Base-by-base conservation (phyloP, 225 moss, liverwort and hornwort genomes). In the Antitrichia curtipendula region DNA sequence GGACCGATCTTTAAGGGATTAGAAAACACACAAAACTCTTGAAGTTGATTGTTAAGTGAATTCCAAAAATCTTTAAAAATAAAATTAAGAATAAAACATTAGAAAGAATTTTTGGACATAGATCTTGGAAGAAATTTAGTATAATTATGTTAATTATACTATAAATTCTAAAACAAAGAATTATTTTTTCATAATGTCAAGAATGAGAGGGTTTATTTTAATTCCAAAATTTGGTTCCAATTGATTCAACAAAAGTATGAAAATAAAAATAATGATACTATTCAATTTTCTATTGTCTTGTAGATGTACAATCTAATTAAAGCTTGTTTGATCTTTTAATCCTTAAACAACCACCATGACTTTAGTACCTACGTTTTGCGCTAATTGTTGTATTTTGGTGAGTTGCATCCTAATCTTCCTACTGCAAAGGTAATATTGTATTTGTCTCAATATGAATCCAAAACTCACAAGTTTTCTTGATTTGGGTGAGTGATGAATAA, bases 291-390 rank as follows among this genome's bases (percentile, higher is more conserved):
- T n/a, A n/a, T n/a, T n/a, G n/a, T n/a, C n/a, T n/a, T n/a, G n/a
- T n/a, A n/a, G n/a, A n/a, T n/a, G n/a, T n/a, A n/a, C n/a, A n/a
- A n/a, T n/a, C n/a, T n/a, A n/a, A n/a, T n/a, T n/a, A n/a, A n/a
- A n/a, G n/a, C n/a, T n/a, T n/a, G n/a, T n/a, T n/a, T n/a, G n/a
- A n/a, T n/a, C n/a, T n/a, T n/a, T n/a, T n/a, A n/a, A n/a, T n/a
- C n/a, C n/a, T n/a, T n/a, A n/a, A n/a, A n/a, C n/a, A 47, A 40
- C 40, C 4, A 8, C 1, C 0, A 8, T 0, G 0, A 24, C 3
- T 3, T 69, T 8, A 14, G 1, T 41, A 12, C 3, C 4, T 2
- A 15, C 2, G 0, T 25, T 41, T 41, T 70, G 41, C 15, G 16
- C 25, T 25, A 41, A 41, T 70, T 70, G 7, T 25, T 25, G 15